Base-by-base conservation (phyloP, 2,329 filamentous ascomycete species). In the Venturia aucupariae region DNA sequence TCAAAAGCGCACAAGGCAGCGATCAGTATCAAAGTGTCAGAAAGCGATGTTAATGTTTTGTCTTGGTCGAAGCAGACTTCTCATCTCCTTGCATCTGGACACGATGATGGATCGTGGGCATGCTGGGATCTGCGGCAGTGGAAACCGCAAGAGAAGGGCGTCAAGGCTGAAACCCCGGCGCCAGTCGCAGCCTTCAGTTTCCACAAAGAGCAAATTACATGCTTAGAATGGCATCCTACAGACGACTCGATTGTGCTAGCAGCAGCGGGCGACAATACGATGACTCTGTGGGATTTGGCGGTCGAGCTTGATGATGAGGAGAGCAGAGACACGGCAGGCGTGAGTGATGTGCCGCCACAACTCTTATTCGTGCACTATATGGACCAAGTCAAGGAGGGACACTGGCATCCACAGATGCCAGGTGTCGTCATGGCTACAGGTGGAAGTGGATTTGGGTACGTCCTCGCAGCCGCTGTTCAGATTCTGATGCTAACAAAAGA, bases 231-330 rank as follows among this genome's bases (percentile, higher is more conserved):
- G 93, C 93, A 97, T 76, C 93, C 94, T 2, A 93, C 90, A 0
- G 94, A 99, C 72, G 93, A 99, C 80, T 95, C 90, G 74, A 95
- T 97, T 71, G 86, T 99, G 19, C 90, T 91, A 2, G 92, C 97
- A 51, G 93, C 90, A 27, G 90, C 91, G 0, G 94, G 88, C 55
- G 94, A 99, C 76, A 93, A 92, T 78, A 97, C 93, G 0, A 85
- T 97, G 39, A 97, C 94, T 1, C 79, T 97, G 39, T 97, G 94
- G 94, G 94, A 99, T 84, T 77, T 99, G 73, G 92, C 92, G 0
- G 94, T 97, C 65, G 94, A 99, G 80, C 75, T 97, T 67, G 94
- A 99, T 71, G 94, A 97, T 73, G 94, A 99, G 77, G 94, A 97
- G 82, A 95, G 89, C 78, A 90, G 87, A 74, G 90, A 96, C 72